phyloP scores from a whole-genome alignment of 441 rosid species.

The Breynia disticha region DNA sequence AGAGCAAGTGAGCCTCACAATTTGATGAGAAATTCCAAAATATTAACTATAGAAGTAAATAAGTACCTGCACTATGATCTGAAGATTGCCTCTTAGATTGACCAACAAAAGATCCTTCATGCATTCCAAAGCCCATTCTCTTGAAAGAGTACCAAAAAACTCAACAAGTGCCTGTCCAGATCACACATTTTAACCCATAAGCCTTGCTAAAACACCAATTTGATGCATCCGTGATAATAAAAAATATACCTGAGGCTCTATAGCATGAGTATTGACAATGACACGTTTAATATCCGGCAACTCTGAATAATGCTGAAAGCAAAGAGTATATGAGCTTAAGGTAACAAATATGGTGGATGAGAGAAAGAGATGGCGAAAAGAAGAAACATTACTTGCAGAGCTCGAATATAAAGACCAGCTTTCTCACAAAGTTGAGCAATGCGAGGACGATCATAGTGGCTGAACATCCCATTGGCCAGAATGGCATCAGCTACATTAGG shows the following conservation, averaged over 20 bases:
- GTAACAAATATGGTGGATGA: constrained; percentile 5
- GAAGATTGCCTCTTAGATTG: constrained; percentile 90
- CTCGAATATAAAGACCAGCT: constrained; percentile 85
- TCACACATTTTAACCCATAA: not conserved
- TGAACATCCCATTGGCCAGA: constrained; percentile 97
- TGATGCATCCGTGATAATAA: not conserved
- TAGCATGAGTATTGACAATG: constrained; percentile 95
- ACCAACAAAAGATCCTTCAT: constrained; percentile 95
- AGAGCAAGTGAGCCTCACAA: not conserved
- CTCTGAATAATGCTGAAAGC: constrained; percentile 71
- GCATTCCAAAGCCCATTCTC: constrained; percentile 99
- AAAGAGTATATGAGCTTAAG: constrained; percentile 5
- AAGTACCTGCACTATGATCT: constrained; percentile 89
- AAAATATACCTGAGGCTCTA: constrained; percentile 79
- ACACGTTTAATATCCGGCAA: constrained; percentile 95
- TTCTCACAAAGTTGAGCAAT: constrained; percentile 97
- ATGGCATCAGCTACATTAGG: constrained; percentile 99
- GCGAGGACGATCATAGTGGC: constrained; percentile 95
- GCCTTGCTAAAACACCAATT: constrained; percentile 10
- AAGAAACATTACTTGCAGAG: constrained; percentile 57
- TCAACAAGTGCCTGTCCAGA: constrained; percentile 82
- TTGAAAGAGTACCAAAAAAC: constrained; percentile 93
- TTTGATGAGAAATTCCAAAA: not conserved
- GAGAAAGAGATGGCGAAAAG: constrained; percentile 6
- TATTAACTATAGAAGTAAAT: constrained; percentile 12